Conservation (phyloP, 805 yeast species). For the Candida loeiensis region DNA sequence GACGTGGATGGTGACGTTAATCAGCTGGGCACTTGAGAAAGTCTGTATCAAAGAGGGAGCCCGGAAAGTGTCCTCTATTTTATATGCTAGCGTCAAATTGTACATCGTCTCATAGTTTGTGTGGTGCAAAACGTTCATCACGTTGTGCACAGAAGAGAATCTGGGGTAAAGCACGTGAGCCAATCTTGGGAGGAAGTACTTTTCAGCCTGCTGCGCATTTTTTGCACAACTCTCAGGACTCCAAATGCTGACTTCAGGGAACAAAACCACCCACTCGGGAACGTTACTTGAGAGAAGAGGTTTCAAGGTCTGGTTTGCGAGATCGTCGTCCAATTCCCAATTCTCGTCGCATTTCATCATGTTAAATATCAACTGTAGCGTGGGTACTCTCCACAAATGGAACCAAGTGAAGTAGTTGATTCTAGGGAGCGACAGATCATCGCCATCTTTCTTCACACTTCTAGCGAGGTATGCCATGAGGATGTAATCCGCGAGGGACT, state of each 20-base stretch:
- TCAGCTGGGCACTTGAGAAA: conserved; percentile 26
- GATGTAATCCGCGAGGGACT: conserved; percentile 63
- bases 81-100: conserved; percentile 53
- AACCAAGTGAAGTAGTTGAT: conserved; percentile 74
- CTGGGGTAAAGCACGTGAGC: conserved; percentile 74
- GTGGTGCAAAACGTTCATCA: conserved; percentile 41
- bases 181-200: conserved; percentile 58
- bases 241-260: conserved; percentile 82
- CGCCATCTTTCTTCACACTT: conserved; percentile 18
- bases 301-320: conserved; percentile 15
- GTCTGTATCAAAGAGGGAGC: conserved; percentile 32
- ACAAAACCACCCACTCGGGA: conserved; percentile 65
- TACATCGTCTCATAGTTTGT: conserved; percentile 41
- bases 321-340: conserved; percentile 50
- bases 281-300: conserved; percentile 25
- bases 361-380: conserved; percentile 42
- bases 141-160: conserved; percentile 53
- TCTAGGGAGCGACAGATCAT: conserved; percentile 32
- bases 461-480: conserved; percentile 45
- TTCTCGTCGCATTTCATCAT: conserved; percentile 64
- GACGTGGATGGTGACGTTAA: conserved; percentile 45
- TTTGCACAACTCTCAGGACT: conserved; percentile 44
- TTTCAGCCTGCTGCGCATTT: conserved; percentile 54
- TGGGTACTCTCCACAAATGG: conserved; percentile 58
- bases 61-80: conserved; percentile 5